These are phyloP conservation scores for Sarcodon sp. DNA, from an alignment of 768 basidiomycete species.

Conservation along the genomic window DNA sequence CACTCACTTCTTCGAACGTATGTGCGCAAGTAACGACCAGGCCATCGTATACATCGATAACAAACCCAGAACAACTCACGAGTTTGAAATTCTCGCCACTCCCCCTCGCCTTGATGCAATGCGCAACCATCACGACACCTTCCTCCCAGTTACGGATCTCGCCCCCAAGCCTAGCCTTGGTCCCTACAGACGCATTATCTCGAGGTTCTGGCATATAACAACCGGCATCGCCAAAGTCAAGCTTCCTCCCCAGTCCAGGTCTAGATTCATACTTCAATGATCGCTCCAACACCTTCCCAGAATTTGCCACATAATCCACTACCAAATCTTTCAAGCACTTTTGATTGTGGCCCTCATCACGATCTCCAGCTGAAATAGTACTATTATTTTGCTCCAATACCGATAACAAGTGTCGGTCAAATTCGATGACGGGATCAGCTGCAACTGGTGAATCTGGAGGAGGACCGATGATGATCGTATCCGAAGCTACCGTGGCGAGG, in stretches of 20 bases:
- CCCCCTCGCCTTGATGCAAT: constrained; percentile 24
- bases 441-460: no score
- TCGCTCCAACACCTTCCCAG: constrained; percentile 25
- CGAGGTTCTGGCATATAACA: constrained; percentile 12
- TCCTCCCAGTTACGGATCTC: constrained; percentile 8
- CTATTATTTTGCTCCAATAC: no score
- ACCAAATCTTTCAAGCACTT: no score
- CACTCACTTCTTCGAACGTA: constrained; percentile 44
- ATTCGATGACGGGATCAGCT: no score
- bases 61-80: constrained; percentile 45
- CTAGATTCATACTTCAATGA: constrained; percentile 40
- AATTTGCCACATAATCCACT: not conserved
- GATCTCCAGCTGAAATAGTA: no score
- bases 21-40: constrained; percentile 47
- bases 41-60: constrained; percentile 21
- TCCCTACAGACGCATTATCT: not conserved
- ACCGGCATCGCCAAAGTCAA: constrained; percentile 1
- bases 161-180: not conserved
- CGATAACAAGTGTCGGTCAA: no score
- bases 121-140: constrained; percentile 37
- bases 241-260: constrained; percentile 17
- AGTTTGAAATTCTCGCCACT: constrained; percentile 25
- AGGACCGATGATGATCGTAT: no score
- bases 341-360: no score
- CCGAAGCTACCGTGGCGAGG: no score